A percentile compares a stretch with the other conserved stretches of the same genome.
These are phyloP conservation scores for Leishmania gerbilli DNA, from an alignment of 208 protist species.

Conservation along the genomic window DNA sequence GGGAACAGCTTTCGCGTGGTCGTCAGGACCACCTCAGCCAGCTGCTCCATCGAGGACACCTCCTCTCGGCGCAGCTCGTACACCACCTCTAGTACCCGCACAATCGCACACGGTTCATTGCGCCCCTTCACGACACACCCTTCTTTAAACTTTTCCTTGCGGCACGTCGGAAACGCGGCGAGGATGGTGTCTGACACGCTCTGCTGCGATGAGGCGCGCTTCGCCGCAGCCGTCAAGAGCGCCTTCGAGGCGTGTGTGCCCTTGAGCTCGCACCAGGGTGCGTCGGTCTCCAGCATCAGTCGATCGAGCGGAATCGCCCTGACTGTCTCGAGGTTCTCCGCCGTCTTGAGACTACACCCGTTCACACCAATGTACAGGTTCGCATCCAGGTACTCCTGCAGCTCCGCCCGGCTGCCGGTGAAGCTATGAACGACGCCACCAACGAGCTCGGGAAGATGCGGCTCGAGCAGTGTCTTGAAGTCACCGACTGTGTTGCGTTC, in stretches of 20 bases:
- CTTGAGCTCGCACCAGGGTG: slow-evolving; percentile 94
- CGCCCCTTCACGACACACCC: slow-evolving; percentile 71
- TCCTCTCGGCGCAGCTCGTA: slow-evolving; percentile 60
- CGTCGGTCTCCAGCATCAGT: slow-evolving; percentile 96
- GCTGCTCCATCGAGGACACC: slow-evolving; percentile 43
- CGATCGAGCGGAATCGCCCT: slow-evolving; percentile 78
- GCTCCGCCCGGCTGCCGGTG: slow-evolving; percentile 84
- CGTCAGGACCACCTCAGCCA: slow-evolving; percentile 43
- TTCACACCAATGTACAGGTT: slow-evolving; percentile 95
- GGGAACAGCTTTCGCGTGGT: slow-evolving; percentile 72
- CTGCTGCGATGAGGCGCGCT: slow-evolving; percentile 3
- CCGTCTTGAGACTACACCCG: slow-evolving; percentile 94
- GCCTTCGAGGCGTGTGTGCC: slow-evolving; percentile 86
- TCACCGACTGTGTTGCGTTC: slow-evolving; percentile 90
- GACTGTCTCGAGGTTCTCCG: slow-evolving; percentile 88
- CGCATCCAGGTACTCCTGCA: slow-evolving; percentile 73
- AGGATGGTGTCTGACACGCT: slow-evolving; percentile 50
- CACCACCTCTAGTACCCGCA: slow-evolving; percentile 68
- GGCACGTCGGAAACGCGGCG: slow-evolving; percentile 35
- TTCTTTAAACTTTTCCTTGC: slow-evolving; percentile 73
- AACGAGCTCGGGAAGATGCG: slow-evolving; percentile 43
- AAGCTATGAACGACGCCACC: slow-evolving; percentile 96
- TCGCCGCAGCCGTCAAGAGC: slow-evolving; percentile 30
- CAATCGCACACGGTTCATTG: slow-evolving; percentile 68
- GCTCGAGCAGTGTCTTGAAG: slow-evolving; percentile 68